phyloP scores from a whole-genome alignment of 2,329 filamentous ascomycete genomes.

The Pseudogymnoascus sp. region DNA sequence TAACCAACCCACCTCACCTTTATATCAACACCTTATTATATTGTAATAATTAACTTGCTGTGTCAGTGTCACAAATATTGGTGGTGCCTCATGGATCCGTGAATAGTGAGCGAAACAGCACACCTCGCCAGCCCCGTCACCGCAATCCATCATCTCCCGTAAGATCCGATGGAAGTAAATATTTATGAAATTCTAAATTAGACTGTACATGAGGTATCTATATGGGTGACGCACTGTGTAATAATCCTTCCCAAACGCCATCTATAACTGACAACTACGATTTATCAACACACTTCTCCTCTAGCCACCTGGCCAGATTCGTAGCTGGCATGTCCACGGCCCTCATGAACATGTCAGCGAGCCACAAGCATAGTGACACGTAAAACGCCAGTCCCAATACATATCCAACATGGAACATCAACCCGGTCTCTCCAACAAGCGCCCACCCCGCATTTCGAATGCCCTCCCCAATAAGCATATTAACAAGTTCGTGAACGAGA shows the following conservation, averaged over 20 bases:
- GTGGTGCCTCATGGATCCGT: not conserved
- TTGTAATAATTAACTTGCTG: not conserved
- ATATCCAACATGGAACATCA: conserved; percentile 6
- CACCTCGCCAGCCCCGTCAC: not conserved
- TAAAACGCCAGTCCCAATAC: not conserved
- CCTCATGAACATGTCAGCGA: conserved; percentile 9
- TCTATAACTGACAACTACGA: not conserved
- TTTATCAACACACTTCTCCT: conserved; percentile 7
- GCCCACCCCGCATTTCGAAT: not conserved
- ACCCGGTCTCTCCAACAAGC: not conserved
- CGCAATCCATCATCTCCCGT: not conserved
- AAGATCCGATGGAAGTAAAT: not conserved
- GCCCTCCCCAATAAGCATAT: conserved; percentile 53
- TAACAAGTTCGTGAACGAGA: conserved; percentile 54
- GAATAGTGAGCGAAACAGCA: not conserved
- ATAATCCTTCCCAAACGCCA: not conserved
- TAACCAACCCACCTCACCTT: not conserved
- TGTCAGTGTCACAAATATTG: not conserved
- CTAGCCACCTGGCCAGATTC: conserved; percentile 1
- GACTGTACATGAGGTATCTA: not conserved
- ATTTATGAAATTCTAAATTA: conserved; percentile 3
- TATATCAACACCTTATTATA: not conserved
- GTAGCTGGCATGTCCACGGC: conserved; percentile 5
- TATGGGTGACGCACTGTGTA: not conserved
- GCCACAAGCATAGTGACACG: not conserved